phyloP scores from a whole-genome alignment of 2,329 filamentous ascomycete genomes.

The Pseudopyricularia javanii region DNA sequence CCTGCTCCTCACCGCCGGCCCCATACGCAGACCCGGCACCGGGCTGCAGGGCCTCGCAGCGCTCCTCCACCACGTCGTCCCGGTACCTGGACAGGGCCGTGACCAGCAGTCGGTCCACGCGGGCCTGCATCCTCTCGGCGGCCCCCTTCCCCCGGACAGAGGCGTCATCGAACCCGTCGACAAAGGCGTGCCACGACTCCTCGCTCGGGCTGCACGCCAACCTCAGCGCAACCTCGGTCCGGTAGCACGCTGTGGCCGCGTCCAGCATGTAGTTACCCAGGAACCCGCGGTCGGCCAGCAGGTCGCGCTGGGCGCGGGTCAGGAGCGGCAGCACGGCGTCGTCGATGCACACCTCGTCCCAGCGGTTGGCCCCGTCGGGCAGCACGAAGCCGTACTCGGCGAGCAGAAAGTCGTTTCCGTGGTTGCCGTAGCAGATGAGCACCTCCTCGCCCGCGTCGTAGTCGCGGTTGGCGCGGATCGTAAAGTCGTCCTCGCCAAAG shows the following conservation, averaged over 20 bases:
- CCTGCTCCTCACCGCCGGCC: not conserved
- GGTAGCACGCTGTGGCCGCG: slow-evolving; percentile 12
- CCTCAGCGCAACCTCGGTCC: slow-evolving; percentile 12
- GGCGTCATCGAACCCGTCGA: slow-evolving; percentile 3
- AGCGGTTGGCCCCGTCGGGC: slow-evolving; percentile 24
- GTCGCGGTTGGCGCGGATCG: slow-evolving; percentile 33
- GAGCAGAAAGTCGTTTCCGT: slow-evolving; percentile 62
- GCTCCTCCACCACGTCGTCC: slow-evolving; percentile 39
- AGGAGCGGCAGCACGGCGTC: slow-evolving; percentile 24
- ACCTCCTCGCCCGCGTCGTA: slow-evolving; percentile 52
- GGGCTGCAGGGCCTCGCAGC: slow-evolving; percentile 23
- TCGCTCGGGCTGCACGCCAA: slow-evolving; percentile 2
- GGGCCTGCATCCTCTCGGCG: not conserved
- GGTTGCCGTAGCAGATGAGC: slow-evolving; percentile 55
- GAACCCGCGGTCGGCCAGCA: slow-evolving; percentile 9
- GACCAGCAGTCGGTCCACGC: slow-evolving; percentile 60
- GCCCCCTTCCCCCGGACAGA: not conserved
- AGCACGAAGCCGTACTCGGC: slow-evolving; percentile 49
- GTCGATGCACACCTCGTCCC: slow-evolving; percentile 35
- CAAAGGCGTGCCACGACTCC: slow-evolving; percentile 7
- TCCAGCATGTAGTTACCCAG: slow-evolving; percentile 12
- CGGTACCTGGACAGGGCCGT: slow-evolving; percentile 42
- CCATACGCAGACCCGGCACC: not conserved
- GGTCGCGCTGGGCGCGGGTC: slow-evolving; percentile 1
- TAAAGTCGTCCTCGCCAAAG: slow-evolving; percentile 38